Evolutionary conservation across 495 filamentous ascomycete species (phyloP), one percentile per base, ranked within the genome.

Genomic region (Melanomma pulvis-pyrius): DNA sequence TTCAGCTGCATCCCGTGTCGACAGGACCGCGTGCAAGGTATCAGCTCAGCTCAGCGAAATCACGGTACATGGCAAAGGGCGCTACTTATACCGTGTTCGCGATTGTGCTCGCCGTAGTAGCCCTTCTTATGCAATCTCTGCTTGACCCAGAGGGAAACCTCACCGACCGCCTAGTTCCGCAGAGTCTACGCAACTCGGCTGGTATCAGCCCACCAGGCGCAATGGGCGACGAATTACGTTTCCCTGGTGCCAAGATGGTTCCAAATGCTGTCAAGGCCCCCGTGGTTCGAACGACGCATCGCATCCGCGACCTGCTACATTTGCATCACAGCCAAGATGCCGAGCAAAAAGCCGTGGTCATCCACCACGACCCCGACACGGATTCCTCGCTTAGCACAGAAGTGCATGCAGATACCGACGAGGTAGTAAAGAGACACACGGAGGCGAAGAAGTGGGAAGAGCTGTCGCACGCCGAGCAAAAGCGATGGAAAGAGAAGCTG

Each of bases 401-500:
- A 26, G 63, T 77, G 19, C 74, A 77, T 52, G 56, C 71, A 6
- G 71, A 72, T 46, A 36, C 41, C 9, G 68, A 69, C 9, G 72
- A 74, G 9, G 78, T 80, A 32, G 63, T 83, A 34, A 82, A 83
- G 49, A 76, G 84, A 39, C 71, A 79, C 47, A 74, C 73, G 0
- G 81, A 81, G 17, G 76, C 73, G 4, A 84, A 79, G 74, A 78
- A 71, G 53, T 96, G 90, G 89, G 83, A 89, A 44, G 85, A 90
- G 57, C 71, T 96, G 49, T 74, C 78, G 2, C 71, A 75, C 7
- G 69, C 80, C 44, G 84, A 93, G 75, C 82, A 82, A 68, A 74
- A 79, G 51, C 69, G 74, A 15, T 96, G 92, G 92, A 90, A 88
- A 79, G 74, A 81, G 67, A 82, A 81, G 69, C 78, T 96, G 44